Base-by-base conservation (phyloP, 78 protist species). In the Bigelowiella natans region DNA sequence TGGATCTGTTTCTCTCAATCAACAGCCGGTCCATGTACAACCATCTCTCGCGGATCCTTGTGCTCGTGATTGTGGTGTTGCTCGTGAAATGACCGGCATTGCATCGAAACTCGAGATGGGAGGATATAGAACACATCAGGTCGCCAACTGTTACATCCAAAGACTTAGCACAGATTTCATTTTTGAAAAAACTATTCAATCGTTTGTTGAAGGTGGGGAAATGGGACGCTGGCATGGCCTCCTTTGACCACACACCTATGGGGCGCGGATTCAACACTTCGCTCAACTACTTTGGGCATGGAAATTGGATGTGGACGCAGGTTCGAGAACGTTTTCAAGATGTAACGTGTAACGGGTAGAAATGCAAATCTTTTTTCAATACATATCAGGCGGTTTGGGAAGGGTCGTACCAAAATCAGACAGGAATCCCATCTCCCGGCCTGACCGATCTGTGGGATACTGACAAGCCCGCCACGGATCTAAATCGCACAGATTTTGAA, bases 201-300 rank as follows among this genome's bases (percentile, higher is more conserved):
- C 1, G 38, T 37, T 82, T 85, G 3, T 89, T 1, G 88, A 37
- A 83, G 36, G 51, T 1, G 30, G 2, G 1, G 34, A 51, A 91
- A 38, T 88, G 93, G 93, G 92, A 92, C 87, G 51, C 36, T 3
- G 94, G 94, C 7, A 89, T 89, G 92, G 39, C 91, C n/a, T 89
- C 92, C 34, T 84, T 84, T 0, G 3, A 0, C 31, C 92, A 89
- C 88, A 92, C 92, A 0, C 94, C 94, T n/a, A 1, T 38, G 2
- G 94, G 94, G 7, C 82, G 94, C 0, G 94, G 94, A 1, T 92
- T 83, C 89, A 85, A 92, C 36, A 83, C 94, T 11, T 92, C 92
- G 1, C 83, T 92, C 63, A 82, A 7, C 39, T 89, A 90, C 37
- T 88, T 89, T n/a, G 63, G 38, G 1, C 89, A 63, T 83, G 3